Conservation (phyloP, 768 basidiomycete genomes). For the button mushroom (Agaricus bisporus) region DNA sequence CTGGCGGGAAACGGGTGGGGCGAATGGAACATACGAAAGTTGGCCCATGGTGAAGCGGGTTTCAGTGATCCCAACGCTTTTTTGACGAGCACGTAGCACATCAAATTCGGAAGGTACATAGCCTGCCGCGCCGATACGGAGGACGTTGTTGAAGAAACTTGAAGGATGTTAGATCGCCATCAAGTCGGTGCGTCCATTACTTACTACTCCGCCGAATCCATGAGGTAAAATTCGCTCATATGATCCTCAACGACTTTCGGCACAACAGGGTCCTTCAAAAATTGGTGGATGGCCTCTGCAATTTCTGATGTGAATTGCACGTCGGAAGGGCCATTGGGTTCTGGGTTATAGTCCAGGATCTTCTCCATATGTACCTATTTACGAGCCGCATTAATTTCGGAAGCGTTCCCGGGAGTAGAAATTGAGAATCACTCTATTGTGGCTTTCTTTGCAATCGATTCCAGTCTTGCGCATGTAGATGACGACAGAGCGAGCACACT, state of each 20-base stretch:
- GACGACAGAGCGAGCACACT: constrained; percentile 82
- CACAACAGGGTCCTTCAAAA: constrained; percentile 68
- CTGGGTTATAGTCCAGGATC: constrained; percentile 54
- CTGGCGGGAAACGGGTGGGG: background rate
- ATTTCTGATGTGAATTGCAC: constrained; percentile 52
- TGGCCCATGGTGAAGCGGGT: constrained; percentile 74
- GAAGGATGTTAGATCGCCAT: background rate
- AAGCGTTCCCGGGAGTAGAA: background rate
- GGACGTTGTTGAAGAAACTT: constrained; percentile 82
- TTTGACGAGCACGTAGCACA: constrained; percentile 81
- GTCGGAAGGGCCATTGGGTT: constrained; percentile 31
- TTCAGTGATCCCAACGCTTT: constrained; percentile 88
- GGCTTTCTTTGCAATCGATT: constrained; percentile 63
- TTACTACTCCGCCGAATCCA: constrained; percentile 91
- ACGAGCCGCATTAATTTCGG: background rate
- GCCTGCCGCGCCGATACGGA: constrained; percentile 75
- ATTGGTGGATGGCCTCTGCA: constrained; percentile 58
- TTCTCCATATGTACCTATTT: constrained; percentile 43
- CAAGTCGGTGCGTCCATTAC: constrained; percentile 21
- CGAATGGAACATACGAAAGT: constrained; percentile 39
- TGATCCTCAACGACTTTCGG: constrained; percentile 49
- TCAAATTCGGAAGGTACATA: constrained; percentile 86
- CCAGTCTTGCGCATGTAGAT: constrained; percentile 83
- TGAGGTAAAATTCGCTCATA: constrained; percentile 78
- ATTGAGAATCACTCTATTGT: constrained; percentile 46